A percentile compares a stretch with the other conserved stretches of the same genome.
Conservation (phyloP, 306 rosid genomes). For the Dalbergia cochinchinensis region DNA sequence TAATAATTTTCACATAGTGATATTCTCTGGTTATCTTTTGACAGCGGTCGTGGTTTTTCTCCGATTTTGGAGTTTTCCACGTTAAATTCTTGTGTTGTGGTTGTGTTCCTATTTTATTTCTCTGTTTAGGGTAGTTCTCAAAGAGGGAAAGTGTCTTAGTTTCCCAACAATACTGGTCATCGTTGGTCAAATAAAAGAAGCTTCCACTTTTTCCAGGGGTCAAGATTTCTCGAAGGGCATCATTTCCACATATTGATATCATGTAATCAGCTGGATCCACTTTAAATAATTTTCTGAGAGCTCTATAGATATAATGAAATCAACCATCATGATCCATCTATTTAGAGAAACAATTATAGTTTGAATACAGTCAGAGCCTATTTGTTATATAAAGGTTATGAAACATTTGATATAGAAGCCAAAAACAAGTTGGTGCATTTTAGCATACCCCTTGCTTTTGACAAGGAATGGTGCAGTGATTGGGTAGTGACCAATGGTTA, state of each 20-base stretch:
- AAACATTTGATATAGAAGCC: conserved; percentile 13
- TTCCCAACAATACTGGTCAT: too few relatives aligned
- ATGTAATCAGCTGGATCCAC: conserved; percentile 99
- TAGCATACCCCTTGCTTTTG: too few relatives aligned
- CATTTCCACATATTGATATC: conserved; percentile 94
- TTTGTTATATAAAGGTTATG: neutral
- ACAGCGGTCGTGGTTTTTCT: too few relatives aligned
- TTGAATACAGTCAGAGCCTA: neutral
- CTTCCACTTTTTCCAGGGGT: conserved; percentile 98
- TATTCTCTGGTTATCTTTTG: too few relatives aligned
- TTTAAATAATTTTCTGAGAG: conserved; percentile 92
- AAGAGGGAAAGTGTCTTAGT: too few relatives aligned
- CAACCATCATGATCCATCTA: conserved; percentile 23
- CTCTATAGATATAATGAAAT: conserved; percentile 60
- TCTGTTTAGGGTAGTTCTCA: too few relatives aligned
- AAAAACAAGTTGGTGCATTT: neutral
- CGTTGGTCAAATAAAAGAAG: conserved; percentile 92
- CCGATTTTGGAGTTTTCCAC: too few relatives aligned
- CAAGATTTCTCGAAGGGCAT: conserved; percentile 97
- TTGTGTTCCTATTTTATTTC: too few relatives aligned
- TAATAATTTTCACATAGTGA: too few relatives aligned
- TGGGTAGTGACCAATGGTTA: too few relatives aligned
- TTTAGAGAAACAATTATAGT: conserved; percentile 10
- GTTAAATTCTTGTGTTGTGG: too few relatives aligned
- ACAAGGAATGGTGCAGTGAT: too few relatives aligned